Evolutionary conservation across 495 filamentous ascomycete species (phyloP), one percentile per base, ranked within the genome.

Genomic region (Viridothelium virens): DNA sequence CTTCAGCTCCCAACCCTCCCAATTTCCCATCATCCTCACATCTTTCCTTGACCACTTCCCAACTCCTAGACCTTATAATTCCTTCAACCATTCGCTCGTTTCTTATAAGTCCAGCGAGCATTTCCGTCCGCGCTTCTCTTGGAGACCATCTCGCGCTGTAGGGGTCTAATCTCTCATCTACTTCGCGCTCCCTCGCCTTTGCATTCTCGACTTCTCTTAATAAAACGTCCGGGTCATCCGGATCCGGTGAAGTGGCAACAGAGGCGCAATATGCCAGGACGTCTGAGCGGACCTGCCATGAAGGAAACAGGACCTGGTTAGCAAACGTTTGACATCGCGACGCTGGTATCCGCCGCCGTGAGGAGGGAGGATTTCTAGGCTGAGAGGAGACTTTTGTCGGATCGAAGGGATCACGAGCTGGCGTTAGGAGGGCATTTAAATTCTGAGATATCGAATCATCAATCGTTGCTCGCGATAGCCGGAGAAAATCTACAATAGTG

Each of bases 361-460:
- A 69, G 38, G 69, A 63, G 12, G 79, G 74, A 18, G 72, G 76
- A 39, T 80, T 79, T 33, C 68, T 65, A 18, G 66, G 65, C 41
- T 86, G 82, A 2, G 83, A 76, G 1, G 81, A 77, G 4, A 91
- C 96, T 1, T 90, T 91, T 0, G 87, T 80, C 16, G 94, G 91
- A 69, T 96, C 89, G 74, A 96, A 98, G 7, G 84, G 84, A 31
- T 78, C 74, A 36, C 72, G 79, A 16, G 90, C 79, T 0, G 94
- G 94, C 2, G 89, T 92, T 41, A 91, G 77, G 34, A 98, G 82
- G 2, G 91, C 91, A 78, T 98, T 98, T 50, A 98, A 83, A 69
- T 96, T 91, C 74, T 96, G 93, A 1, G 86, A 86, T 70, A 98
- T 96, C 16, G 89, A 89, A 74, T 98, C 94, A 74, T 98, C 94